Conservation (phyloP, 2,329 filamentous ascomycete species). For the Grosmannia huntii region DNA sequence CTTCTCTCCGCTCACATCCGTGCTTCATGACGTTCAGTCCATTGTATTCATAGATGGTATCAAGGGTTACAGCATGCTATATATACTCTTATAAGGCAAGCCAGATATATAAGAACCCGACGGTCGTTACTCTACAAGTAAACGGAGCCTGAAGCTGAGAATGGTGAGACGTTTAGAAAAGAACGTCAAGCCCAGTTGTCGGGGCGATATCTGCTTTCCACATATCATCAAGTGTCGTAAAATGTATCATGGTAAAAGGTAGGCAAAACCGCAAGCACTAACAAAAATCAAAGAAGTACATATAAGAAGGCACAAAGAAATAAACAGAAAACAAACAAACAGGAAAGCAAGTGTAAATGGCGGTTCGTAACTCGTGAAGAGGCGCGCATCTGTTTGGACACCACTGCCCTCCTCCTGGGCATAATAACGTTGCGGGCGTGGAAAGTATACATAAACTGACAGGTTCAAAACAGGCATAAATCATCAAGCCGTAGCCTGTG, state of each 20-base stretch:
- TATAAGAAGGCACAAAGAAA: background rate
- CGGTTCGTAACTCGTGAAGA: background rate
- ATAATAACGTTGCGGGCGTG: background rate
- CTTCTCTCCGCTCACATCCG: no score
- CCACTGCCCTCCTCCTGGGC: background rate
- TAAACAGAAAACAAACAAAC: background rate
- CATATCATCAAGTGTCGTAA: background rate
- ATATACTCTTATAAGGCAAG: background rate
- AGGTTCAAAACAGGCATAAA: constrained; percentile 7
- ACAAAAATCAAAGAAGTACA: background rate
- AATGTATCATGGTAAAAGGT: background rate
- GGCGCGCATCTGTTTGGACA: background rate
- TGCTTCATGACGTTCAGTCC: background rate
- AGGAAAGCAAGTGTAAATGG: background rate
- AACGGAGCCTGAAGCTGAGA: no score
- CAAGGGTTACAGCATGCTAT: background rate
- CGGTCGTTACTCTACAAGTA: background rate
- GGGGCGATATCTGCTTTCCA: background rate
- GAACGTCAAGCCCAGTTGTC: background rate
- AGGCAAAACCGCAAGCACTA: no score
- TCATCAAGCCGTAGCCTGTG: constrained; percentile 3
- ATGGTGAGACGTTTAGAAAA: no score
- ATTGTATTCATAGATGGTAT: constrained; percentile 1
- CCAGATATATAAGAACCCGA: background rate
- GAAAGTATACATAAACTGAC: constrained; percentile 8